These are phyloP conservation scores for Globisporangium recalcitrans DNA, from an alignment of 352 stramenopile species.

Conservation along the genomic window DNA sequence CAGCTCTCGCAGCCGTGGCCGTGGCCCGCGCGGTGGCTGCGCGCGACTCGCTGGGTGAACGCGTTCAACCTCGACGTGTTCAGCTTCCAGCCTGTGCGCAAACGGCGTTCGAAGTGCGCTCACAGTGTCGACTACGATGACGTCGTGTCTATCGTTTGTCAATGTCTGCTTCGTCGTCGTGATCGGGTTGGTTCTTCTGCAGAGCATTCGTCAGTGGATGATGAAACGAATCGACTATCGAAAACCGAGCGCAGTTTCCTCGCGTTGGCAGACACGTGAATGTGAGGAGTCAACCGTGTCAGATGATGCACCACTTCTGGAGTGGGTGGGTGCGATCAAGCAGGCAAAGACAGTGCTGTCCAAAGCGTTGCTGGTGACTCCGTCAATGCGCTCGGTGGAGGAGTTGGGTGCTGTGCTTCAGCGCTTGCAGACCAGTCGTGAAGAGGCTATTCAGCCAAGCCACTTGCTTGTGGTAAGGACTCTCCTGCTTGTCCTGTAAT, in stretches of 20 bases:
- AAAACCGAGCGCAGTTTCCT: neutral
- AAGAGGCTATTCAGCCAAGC: constrained; percentile 21
- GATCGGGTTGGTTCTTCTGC: constrained; percentile 18
- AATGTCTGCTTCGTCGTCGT: constrained; percentile 30
- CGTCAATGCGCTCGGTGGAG: constrained; percentile 27
- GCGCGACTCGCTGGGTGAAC: constrained; percentile 44
- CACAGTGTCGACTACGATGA: constrained; percentile 55
- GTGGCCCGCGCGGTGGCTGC: constrained; percentile 55
- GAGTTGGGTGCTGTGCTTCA: constrained; percentile 22
- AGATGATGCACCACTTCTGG: constrained; percentile 15
- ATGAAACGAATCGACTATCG: neutral
- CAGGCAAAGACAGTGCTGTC: constrained; percentile 21
- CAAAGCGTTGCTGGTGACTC: constrained; percentile 23
- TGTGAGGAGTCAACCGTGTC: constrained; percentile 18
- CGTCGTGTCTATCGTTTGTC: constrained; percentile 36
- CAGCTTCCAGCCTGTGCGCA: constrained; percentile 47
- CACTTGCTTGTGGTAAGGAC: constrained; percentile 29
- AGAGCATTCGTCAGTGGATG: constrained; percentile 10
- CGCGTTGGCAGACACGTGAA: constrained; percentile 19
- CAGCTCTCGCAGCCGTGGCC: constrained; percentile 77
- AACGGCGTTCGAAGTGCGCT: constrained; percentile 57
- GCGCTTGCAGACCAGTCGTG: constrained; percentile 20
- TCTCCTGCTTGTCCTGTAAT: neutral
- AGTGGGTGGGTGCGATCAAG: constrained; percentile 30
- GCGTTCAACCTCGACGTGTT: constrained; percentile 47